Conservation (phyloP, 352 stramenopile species). For the Phytophthora vignae region DNA sequence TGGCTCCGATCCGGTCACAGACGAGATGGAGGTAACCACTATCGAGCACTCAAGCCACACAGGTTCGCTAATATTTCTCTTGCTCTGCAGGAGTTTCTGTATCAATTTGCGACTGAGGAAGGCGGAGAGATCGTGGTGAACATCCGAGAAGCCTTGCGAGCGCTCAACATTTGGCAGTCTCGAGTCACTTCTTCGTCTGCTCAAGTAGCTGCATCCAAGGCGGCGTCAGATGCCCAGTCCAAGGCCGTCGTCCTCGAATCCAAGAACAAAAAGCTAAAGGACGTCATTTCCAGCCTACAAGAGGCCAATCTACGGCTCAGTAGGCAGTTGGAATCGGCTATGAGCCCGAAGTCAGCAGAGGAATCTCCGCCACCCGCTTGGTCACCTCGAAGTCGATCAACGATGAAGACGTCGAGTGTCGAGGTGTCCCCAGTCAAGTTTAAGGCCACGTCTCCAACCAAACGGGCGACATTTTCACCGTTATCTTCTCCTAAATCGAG, state of each 20-base stretch:
- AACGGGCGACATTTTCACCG: background rate
- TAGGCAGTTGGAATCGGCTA: conserved; percentile 30
- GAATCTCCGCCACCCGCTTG: background rate
- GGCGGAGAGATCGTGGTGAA: conserved; percentile 55
- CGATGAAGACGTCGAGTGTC: conserved; percentile 3
- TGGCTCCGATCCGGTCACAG: conserved; percentile 53
- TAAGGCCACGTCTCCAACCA: conserved; percentile 2
- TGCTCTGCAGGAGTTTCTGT: conserved; percentile 49
- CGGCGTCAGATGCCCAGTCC: conserved; percentile 14
- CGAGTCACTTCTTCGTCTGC: conserved; percentile 7
- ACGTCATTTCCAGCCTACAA: conserved; percentile 52
- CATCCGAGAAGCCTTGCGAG: conserved; percentile 59
- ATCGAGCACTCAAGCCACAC: background rate
- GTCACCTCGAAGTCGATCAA: conserved; percentile 19
- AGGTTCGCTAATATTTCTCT: too few relatives aligned
- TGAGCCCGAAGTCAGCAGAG: conserved; percentile 2
- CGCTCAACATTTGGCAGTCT: conserved; percentile 67
- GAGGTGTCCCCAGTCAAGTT: conserved; percentile 18
- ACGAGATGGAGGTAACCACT: conserved; percentile 56
- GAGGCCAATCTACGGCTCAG: conserved; percentile 57
- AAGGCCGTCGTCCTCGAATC: conserved; percentile 38
- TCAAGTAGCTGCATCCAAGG: conserved; percentile 8
- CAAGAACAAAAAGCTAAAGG: conserved; percentile 57
- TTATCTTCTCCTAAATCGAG: conserved; percentile 1
- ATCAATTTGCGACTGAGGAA: conserved; percentile 51